Evolutionary conservation across 179 eudicot species (phyloP).

Genomic region (Beta macrorhiza): DNA sequence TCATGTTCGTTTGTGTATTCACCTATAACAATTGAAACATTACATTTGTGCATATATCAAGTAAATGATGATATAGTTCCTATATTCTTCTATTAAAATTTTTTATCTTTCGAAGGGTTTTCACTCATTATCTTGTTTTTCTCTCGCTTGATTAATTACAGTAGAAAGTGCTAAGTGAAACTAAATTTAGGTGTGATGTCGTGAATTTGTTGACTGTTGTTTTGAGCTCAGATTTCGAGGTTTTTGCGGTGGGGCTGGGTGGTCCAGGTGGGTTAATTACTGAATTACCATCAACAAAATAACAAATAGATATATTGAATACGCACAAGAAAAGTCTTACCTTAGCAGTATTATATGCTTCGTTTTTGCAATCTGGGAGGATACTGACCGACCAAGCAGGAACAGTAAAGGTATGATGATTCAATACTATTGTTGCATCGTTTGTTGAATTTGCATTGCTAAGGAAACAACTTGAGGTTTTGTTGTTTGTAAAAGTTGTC

Average conservation of each 20-base stretch:
- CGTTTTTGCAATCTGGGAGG: slow-evolving; percentile 55
- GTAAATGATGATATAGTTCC: not conserved
- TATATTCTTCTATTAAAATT: not conserved
- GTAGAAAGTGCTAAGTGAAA: too few relatives aligned
- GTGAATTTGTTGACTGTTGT: too few relatives aligned
- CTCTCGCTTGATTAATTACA: too few relatives aligned
- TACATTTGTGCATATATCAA: not conserved
- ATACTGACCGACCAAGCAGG: slow-evolving; percentile 87
- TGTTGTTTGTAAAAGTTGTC: slow-evolving; percentile 35
- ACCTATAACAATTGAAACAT: slow-evolving; percentile 30
- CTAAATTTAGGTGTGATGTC: too few relatives aligned
- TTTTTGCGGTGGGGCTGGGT: too few relatives aligned
- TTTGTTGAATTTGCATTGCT: slow-evolving; percentile 41
- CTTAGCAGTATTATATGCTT: slow-evolving; percentile 73
- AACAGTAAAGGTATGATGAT: slow-evolving; percentile 31
- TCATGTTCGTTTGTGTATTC: slow-evolving; percentile 54
- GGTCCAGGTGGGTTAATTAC: too few relatives aligned
- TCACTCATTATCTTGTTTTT: too few relatives aligned
- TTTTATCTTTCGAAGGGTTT: too few relatives aligned
- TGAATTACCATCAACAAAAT: too few relatives aligned
- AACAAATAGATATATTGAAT: too few relatives aligned
- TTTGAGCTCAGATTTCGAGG: too few relatives aligned
- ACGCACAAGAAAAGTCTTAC: slow-evolving; percentile 15
- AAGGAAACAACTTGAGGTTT: slow-evolving; percentile 48
- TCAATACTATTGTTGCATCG: slow-evolving; percentile 41